These are phyloP conservation scores for Pseudocercospora fijiensis DNA, from an alignment of 2,329 filamentous ascomycete genomes.

Conservation along the genomic window DNA sequence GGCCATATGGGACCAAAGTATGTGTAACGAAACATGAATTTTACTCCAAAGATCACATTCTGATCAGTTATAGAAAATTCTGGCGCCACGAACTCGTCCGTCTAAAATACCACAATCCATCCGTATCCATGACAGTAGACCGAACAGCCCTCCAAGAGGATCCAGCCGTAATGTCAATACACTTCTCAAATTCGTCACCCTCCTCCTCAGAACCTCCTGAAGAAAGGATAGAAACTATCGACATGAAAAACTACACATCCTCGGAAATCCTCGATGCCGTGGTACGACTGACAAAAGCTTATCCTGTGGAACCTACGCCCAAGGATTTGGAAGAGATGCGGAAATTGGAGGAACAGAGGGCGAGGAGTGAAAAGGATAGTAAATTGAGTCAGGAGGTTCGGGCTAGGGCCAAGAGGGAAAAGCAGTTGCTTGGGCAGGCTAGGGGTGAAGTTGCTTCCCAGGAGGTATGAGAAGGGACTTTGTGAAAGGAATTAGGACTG, in stretches of 20 bases:
- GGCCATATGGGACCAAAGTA: slow-evolving; percentile 75
- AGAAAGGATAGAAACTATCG: slow-evolving; percentile 44
- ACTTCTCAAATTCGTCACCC: slow-evolving; percentile 48
- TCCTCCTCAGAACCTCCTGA: slow-evolving; percentile 25
- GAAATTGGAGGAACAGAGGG: slow-evolving; percentile 56
- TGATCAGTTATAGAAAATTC: slow-evolving; percentile 66
- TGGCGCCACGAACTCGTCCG: slow-evolving; percentile 79
- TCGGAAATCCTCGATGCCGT: slow-evolving; percentile 64
- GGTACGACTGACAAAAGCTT: slow-evolving; percentile 62
- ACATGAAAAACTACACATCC: slow-evolving; percentile 63
- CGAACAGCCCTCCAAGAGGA: slow-evolving; percentile 59
- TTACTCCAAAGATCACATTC: slow-evolving; percentile 32
- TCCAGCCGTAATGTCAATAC: slow-evolving; percentile 64
- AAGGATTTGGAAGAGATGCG: slow-evolving; percentile 61
- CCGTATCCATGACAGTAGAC: slow-evolving; percentile 77
- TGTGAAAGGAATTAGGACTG: background rate
- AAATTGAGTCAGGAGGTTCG: slow-evolving; percentile 54
- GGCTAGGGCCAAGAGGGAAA: slow-evolving; percentile 61
- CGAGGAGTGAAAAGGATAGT: slow-evolving; percentile 56
- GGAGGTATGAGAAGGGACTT: slow-evolving; percentile 11
- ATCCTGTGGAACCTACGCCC: slow-evolving; percentile 55
- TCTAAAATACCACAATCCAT: slow-evolving; percentile 92
- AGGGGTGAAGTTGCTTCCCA: slow-evolving; percentile 45
- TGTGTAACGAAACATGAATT: background rate
- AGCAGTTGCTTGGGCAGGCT: slow-evolving; percentile 58